Evolutionary conservation across 108 stramenopile species (phyloP).

Genomic region (Cyclotella choctawhatcheeana): DNA sequence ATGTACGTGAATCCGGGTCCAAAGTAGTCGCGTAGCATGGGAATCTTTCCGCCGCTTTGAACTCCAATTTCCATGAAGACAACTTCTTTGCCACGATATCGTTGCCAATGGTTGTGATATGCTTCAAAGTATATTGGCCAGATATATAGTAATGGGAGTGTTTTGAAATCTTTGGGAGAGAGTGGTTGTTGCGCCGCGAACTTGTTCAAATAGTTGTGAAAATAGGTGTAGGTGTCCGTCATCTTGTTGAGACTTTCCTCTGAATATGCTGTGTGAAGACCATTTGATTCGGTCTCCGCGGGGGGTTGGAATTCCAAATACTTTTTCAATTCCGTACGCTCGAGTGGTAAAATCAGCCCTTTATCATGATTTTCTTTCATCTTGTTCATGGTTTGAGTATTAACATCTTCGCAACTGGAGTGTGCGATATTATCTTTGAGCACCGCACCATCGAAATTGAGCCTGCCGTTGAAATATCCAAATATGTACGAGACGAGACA

Average conservation of each 20-base stretch:
- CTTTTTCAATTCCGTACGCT: not conserved
- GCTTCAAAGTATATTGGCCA: conserved; percentile 21
- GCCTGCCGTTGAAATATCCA: not conserved
- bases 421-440: not conserved
- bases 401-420: not conserved
- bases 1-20: conserved; percentile 11
- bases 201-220: conserved; percentile 1
- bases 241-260: not conserved
- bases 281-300: too few relatives aligned
- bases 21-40: conserved; percentile 9
- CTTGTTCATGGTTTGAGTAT: not conserved
- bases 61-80: conserved; percentile 21
- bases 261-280: too few relatives aligned
- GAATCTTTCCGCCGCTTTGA: conserved; percentile 15
- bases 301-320: conserved; percentile 2
- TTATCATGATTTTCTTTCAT: not conserved
- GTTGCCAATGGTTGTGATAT: conserved; percentile 21
- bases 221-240: conserved; percentile 17
- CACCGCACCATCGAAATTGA: not conserved
- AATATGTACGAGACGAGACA: not conserved
- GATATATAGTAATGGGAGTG: conserved; percentile 8
- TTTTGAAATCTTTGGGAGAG: conserved; percentile 13
- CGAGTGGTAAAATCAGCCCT: conserved; percentile 14
- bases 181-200: not conserved
- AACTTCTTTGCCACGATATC: conserved; percentile 15